A percentile compares a stretch with the other conserved stretches of the same genome.
Conservation (phyloP, 2,329 filamentous ascomycete genomes). For the Scedosporium boydii region DNA sequence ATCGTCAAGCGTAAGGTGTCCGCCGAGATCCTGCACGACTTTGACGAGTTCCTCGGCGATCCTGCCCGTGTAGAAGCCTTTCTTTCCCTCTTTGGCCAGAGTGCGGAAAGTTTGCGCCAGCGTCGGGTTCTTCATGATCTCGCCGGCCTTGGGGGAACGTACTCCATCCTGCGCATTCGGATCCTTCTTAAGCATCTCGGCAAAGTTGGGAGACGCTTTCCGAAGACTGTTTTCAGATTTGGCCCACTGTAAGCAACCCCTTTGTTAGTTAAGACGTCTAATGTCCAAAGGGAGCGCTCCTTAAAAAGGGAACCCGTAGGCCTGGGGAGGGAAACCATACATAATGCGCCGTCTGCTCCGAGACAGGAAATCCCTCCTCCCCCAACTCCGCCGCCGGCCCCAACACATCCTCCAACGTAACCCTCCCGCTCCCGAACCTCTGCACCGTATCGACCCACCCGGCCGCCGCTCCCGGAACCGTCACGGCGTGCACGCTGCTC, state of each 20-base stretch:
- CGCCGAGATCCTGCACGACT: slow-evolving; percentile 66
- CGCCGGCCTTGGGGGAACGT: slow-evolving; percentile 67
- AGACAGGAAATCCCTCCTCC: slow-evolving; percentile 84
- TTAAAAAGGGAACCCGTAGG: not conserved
- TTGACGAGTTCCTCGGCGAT: slow-evolving; percentile 75
- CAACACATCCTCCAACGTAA: slow-evolving; percentile 69
- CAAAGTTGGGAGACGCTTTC: slow-evolving; percentile 71
- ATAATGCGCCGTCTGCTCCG: slow-evolving; percentile 60
- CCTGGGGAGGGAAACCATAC: slow-evolving; percentile 37
- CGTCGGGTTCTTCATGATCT: slow-evolving; percentile 79
- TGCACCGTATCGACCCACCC: slow-evolving; percentile 89
- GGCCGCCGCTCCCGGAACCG: slow-evolving; percentile 80
- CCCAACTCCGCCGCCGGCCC: slow-evolving; percentile 75
- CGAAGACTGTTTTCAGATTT: slow-evolving; percentile 53
- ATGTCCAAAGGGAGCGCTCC: not conserved
- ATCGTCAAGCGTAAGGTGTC: slow-evolving; percentile 70
- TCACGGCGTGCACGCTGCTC: slow-evolving; percentile 69
- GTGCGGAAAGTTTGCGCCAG: slow-evolving; percentile 74
- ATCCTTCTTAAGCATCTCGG: slow-evolving; percentile 80
- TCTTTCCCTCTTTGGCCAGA: slow-evolving; percentile 71
- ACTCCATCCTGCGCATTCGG: slow-evolving; percentile 56
- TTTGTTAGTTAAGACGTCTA: not conserved
- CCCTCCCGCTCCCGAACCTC: slow-evolving; percentile 78
- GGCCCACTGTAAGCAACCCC: slow-evolving; percentile 55
- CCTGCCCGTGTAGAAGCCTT: slow-evolving; percentile 80